Evolutionary conservation across 257 asterid genomes (phyloP), one percentile per base, ranked within the genome.

Genomic region (Jasminum sambac): DNA sequence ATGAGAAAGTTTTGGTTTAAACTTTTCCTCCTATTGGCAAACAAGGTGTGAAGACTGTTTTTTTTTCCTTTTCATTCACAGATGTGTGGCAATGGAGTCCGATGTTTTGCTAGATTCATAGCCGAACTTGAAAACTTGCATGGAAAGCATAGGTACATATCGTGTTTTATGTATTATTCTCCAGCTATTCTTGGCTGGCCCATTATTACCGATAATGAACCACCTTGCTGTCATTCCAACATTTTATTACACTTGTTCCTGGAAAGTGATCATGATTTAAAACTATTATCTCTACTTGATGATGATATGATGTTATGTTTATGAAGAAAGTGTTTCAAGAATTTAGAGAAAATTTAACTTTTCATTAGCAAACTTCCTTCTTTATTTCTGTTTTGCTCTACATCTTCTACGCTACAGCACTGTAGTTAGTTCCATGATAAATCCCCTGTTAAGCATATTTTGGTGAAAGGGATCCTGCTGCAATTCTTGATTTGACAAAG

Each of bases 51-150:
- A 38, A 48, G 9, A 44, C 7, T 19, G 17, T 2, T 48, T 63
- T 42, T 55, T 25, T 30, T 26, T 6, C 52, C 8, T 11, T 69
- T 17, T 52, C 21, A 16, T 57, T 10, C 69, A 11, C 84, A 92
- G 98, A 90, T 92, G 98, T 92, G 98, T 81, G 97, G 98, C 64
- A 92, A 92, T 76, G 98, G 98, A 79, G 92, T 92, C 72, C 89
- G 98, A 77, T 92, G 97, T 85, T 86, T 92, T 72, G 97, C 96
- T 82, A 84, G 89, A 81, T 92, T 80, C 73, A 82, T 90, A 60
- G 87, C 90, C 2, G 95, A 90, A 82, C 93, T 90, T 75, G 91
- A 88, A 69, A 87, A 81, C 76, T 77, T 82, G 67, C 85, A 80
- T 0, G 98, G 96, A 77, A 90, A 86, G 78, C 84, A 81, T 43